Percentiles rank a stretch among this genome's conserved stretches.
These are phyloP conservation scores for Neurospora crassa DNA, from an alignment of 2,329 filamentous ascomycete species.

Conservation along the genomic window DNA sequence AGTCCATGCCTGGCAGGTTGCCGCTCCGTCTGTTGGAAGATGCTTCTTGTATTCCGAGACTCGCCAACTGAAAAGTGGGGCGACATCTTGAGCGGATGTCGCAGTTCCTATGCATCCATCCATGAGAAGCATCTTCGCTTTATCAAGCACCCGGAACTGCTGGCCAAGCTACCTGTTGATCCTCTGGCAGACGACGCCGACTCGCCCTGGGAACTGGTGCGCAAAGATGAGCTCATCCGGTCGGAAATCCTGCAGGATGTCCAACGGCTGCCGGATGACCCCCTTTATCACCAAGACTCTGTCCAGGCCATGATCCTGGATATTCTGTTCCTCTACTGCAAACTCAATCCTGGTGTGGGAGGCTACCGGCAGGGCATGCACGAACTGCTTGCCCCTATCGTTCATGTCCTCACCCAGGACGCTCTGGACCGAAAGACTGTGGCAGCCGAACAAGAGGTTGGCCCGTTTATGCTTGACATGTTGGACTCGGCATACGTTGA, in stretches of 20 bases:
- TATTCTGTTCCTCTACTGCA: conserved; percentile 89
- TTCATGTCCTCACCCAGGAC: conserved; percentile 78
- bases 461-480: conserved; percentile 51
- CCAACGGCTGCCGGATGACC: conserved; percentile 82
- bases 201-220: conserved; percentile 86
- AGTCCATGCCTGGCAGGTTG: conserved; percentile 63
- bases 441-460: conserved; percentile 25
- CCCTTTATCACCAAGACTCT: conserved; percentile 72
- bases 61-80: conserved; percentile 59
- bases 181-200: conserved; percentile 78
- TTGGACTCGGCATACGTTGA: conserved; percentile 70
- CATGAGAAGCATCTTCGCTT: conserved; percentile 69
- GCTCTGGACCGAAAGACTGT: conserved; percentile 48
- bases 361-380: conserved; percentile 99
- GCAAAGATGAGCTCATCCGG: conserved; percentile 73
- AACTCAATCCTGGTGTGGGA: conserved; percentile 74
- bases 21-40: conserved; percentile 89
- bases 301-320: conserved; percentile 79
- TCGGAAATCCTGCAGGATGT: conserved; percentile 93
- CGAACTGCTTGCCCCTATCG: conserved; percentile 80
- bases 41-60: conserved; percentile 69
- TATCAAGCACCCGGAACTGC: conserved; percentile 74
- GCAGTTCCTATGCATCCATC: conserved; percentile 64
- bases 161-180: conserved; percentile 62
- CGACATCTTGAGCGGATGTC: conserved; percentile 54